A percentile compares a stretch with the other conserved stretches of the same genome.
These are phyloP conservation scores for Basidioascus undulatus DNA, from an alignment of 768 basidiomycete genomes.

Conservation along the genomic window DNA sequence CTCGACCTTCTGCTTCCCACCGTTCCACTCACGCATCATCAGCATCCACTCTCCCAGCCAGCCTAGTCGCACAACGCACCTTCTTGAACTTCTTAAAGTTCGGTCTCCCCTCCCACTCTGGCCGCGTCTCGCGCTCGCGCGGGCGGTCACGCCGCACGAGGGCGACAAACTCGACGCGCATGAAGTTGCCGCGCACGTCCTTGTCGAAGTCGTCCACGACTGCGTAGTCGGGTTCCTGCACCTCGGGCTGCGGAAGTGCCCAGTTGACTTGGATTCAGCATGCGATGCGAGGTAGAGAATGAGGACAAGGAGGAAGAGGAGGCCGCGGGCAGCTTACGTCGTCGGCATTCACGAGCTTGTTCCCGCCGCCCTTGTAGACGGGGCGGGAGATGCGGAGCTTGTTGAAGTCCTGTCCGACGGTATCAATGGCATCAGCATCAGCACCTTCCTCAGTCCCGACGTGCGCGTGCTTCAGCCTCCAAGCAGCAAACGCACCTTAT, in stretches of 20 bases:
- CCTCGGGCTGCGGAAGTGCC: constrained; percentile 16
- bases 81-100: constrained; percentile 63
- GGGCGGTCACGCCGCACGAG: constrained; percentile 21
- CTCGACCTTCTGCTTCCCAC: constrained; percentile 30
- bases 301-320: too few relatives aligned
- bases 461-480: too few relatives aligned
- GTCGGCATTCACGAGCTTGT: too few relatives aligned
- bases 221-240: constrained; percentile 31
- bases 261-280: constrained; percentile 18
- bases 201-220: constrained; percentile 38
- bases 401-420: too few relatives aligned
- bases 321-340: too few relatives aligned
- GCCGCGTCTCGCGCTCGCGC: constrained; percentile 8
- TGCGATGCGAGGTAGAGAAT: too few relatives aligned
- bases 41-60: constrained; percentile 5
- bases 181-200: constrained; percentile 47
- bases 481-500: too few relatives aligned
- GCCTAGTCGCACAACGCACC: constrained; percentile 19
- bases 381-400: constrained; percentile 45
- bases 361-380: too few relatives aligned
- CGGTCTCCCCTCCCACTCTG: constrained; percentile 28
- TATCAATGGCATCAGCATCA: too few relatives aligned
- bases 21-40: constrained; percentile 13
- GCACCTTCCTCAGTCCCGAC: too few relatives aligned
- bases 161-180: constrained; percentile 44